Evolutionary conservation across 805 yeast species (phyloP), one percentile per base, ranked within the genome.

Genomic region (Diddensiella caesifluorescens): DNA sequence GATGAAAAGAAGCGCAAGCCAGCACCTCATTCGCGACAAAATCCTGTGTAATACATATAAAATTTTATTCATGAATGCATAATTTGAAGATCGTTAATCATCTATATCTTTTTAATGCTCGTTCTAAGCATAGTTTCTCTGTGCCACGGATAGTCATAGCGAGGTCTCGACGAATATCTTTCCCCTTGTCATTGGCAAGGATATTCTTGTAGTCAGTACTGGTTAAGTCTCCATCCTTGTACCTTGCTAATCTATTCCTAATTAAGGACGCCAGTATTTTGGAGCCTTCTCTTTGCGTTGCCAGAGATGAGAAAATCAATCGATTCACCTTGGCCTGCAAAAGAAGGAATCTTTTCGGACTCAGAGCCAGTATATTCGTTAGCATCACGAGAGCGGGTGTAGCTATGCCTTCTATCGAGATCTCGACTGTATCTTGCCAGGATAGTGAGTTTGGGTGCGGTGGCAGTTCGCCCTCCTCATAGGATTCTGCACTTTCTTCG

Each of bases 121-220:
- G 20, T 36, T 59, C 63, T 2, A 59, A 42, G 9, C 53, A 48
- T 13, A 51, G 49, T 38, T 61, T 60, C 31, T 60, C 65, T 1
- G 65, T 57, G 2, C 63, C 65, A 15, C 56, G 37, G 4, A 55
- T 50, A 10, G 44, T 48, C 13, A 51, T 26, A 2, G 60, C 51
- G 16, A 39, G 33, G 21, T 32, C 39, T 34, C 45, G 41, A 2
- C 54, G 46, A 18, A 35, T 29, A 3, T 35, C 33, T 5, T 22
- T 13, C 3, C 35, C 35, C 7, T 45, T 45, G 1, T 41, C 44
- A 21, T 44, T 41, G 2, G 32, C 22, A 29, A 38, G 18, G 20
- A 52, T 13, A 22, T 39, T 38, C 35, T 48, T 41, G 40, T 56
- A 56, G 26, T 56, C 58, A 9, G 39, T 31, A 33, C 53, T 37